Base-by-base conservation (phyloP, 2,329 filamentous ascomycete species). In the Trichoderma cornu-damae region DNA sequence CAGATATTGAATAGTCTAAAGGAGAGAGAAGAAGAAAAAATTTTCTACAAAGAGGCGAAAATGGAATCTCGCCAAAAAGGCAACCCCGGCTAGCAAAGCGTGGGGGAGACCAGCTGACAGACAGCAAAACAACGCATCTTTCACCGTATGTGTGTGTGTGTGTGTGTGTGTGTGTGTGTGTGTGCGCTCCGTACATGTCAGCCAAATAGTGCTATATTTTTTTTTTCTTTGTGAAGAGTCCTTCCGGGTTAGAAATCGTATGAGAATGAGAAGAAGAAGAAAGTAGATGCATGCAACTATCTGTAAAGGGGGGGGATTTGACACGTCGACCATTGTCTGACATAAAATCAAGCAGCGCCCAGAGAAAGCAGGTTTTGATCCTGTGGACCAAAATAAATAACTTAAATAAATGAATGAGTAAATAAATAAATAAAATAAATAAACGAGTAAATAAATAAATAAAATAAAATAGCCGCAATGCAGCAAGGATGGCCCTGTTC, bases 291-390 rank as follows among this genome's bases (percentile, higher is more conserved):
- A 53, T 53, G 50, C 50, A 24, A 40, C 40, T 9, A 22, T 2
- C 50, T 6, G 37, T 43, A 52, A 18, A 26, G 37, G 49, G 26
- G 37, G 37, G 49, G 49, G 26, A n/a, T n/a, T 52, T 52, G 49
- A 43, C 49, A 53, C 50, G 38, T 44, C 40, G 50, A 18, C 30
- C 18, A n/a, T 30, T 53, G 40, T 22, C 51, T 55, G 51, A 47
- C 51, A 54, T 46, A 43, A 11, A 46, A 12, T 37, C 32, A 12
- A 20, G 22, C 11, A 44, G 20, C 5, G 18, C 5, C 16, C 49
- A 40, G 38, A 30, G 16, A 42, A 22, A 24, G 6, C 30, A 44
- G 34, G 40, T 35, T 37, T 40, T 52, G 50, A 44, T 37, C 50
- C 44, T 46, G 50, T 54, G 50, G 37, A 26, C 37, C 44, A 35